These are phyloP conservation scores for Pleoardoris graminearum DNA, from an alignment of 2,329 filamentous ascomycete species.

Conservation along the genomic window DNA sequence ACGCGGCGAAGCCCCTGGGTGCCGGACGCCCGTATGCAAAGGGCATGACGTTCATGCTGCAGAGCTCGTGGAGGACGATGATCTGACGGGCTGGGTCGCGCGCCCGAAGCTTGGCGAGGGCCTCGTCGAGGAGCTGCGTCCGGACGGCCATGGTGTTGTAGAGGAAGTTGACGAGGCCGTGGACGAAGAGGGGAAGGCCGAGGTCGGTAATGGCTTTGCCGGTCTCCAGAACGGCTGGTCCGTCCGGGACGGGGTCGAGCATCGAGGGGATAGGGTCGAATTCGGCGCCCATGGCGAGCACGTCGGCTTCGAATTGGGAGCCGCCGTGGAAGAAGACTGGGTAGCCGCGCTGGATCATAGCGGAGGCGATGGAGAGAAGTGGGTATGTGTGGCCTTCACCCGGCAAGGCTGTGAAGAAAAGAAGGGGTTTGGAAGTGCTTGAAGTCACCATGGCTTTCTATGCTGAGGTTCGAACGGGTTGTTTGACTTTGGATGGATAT, in stretches of 20 bases:
- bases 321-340: background rate
- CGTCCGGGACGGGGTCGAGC: background rate
- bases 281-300: background rate
- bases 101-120: background rate
- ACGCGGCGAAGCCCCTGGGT: background rate
- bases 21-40: background rate
- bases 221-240: background rate
- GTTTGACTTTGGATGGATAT: background rate
- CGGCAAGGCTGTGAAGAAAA: conserved; percentile 1
- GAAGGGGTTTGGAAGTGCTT: background rate
- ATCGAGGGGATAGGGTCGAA: background rate
- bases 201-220: background rate
- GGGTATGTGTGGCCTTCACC: conserved; percentile 1
- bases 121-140: background rate
- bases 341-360: background rate
- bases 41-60: background rate
- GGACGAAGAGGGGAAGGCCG: background rate
- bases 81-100: background rate
- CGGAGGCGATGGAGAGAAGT: background rate
- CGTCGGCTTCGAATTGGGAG: background rate
- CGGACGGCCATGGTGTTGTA: background rate
- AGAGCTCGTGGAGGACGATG: conserved; percentile 2
- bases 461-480: background rate
- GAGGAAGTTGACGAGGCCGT: background rate
- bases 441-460: background rate